These are phyloP conservation scores for Tulasnella sp. DNA, from an alignment of 768 basidiomycete species.

Conservation along the genomic window DNA sequence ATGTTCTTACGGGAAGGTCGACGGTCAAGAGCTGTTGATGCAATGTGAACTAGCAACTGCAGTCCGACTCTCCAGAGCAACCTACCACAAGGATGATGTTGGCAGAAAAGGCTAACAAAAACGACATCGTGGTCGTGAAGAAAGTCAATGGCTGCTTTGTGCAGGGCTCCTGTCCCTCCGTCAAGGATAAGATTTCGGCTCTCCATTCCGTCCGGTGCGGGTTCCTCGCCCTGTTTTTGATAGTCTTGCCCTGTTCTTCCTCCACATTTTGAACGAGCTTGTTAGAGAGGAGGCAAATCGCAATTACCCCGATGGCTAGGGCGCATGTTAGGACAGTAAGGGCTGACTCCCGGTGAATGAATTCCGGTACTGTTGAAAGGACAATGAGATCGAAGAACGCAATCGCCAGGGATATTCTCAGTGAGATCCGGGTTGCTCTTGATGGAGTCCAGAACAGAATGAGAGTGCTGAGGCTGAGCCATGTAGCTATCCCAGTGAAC, in stretches of 20 bases:
- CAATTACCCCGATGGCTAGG: not conserved
- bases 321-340: not conserved
- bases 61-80: not conserved
- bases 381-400: not conserved
- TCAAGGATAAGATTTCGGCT: not conserved
- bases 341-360: constrained; percentile 9
- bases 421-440: not conserved
- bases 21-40: not conserved
- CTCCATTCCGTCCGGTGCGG: not conserved
- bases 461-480: not conserved
- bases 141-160: not conserved
- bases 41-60: not conserved
- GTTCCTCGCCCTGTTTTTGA: not conserved
- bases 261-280: not conserved
- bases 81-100: not conserved
- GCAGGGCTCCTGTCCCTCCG: not conserved
- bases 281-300: constrained; percentile 1
- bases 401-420: not conserved
- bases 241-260: constrained; percentile 5
- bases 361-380: not conserved
- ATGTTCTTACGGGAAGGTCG: constrained; percentile 3
- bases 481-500: not conserved
- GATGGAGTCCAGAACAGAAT: constrained; percentile 11
- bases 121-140: not conserved
- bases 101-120: not conserved